These are phyloP conservation scores for Eucalyptus erythrocorys DNA, from an alignment of 345 rosid species.

Conservation along the genomic window DNA sequence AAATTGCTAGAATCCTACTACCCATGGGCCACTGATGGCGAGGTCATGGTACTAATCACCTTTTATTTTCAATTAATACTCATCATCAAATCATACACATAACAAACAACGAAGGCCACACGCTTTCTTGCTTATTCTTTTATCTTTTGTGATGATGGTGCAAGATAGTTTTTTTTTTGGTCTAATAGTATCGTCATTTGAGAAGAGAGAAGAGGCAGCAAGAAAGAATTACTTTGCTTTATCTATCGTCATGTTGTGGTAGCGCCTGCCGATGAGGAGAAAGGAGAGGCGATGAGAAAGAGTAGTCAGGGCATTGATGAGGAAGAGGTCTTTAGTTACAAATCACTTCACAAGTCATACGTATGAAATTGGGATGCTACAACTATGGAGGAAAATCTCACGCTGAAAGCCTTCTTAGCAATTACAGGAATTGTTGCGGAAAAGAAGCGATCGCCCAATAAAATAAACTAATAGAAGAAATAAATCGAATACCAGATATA, in stretches of 20 bases:
- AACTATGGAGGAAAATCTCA: not conserved
- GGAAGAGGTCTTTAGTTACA: not conserved
- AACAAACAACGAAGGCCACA: not conserved
- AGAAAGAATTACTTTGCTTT: not conserved
- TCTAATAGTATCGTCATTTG: no score
- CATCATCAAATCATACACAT: not conserved
- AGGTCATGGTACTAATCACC: not conserved
- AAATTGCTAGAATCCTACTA: not conserved
- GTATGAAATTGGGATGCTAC: not conserved
- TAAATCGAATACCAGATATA: rapidly evolving
- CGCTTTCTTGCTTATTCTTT: not conserved
- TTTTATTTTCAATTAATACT: not conserved
- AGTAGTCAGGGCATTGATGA: not conserved
- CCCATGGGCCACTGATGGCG: rapidly evolving
- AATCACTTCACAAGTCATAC: not conserved
- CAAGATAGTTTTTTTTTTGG: no score
- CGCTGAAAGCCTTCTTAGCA: not conserved
- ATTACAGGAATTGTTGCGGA: rapidly evolving
- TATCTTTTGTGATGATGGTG: not conserved
- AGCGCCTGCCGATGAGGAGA: not conserved
- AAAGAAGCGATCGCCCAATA: rapidly evolving
- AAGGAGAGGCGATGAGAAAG: not conserved
- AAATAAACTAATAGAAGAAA: not conserved
- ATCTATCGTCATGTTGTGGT: not conserved
- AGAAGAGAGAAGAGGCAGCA: not conserved